Base-by-base conservation (phyloP, 2,329 filamentous ascomycete genomes). In the Xylaria multiplex region DNA sequence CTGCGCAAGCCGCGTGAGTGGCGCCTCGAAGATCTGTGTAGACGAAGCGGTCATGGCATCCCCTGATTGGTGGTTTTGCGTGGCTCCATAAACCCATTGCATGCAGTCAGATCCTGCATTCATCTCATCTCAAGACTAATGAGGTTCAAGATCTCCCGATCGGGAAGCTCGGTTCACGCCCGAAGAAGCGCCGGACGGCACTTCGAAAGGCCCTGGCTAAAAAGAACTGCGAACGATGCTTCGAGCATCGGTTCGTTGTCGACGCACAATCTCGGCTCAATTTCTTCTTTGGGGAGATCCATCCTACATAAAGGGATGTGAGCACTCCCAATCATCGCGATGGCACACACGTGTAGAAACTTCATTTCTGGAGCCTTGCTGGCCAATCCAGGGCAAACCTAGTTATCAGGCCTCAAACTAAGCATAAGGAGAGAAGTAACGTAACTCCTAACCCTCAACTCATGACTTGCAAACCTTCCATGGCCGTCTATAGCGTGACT, bases 1-100 rank as follows among this genome's bases (percentile, higher is more conserved):
- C 73, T 75, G 73, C 73, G 72, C 69, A 59, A 67, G 64, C 61
- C 64, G 70, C 71, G 65, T 66, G 66, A 56, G 59, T 70, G 69
- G 68, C 67, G 69, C 68, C 63, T 64, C 64, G 65, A 37, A 8
- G 57, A 62, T 58, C 57, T 16, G 24, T 59, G 65, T 58, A 59
- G 50, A 45, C 13, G 56, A 53, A 50, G 42, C 14, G 30, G 40
- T 13, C 45, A 13, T 43, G 40, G 40, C 52, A 42, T 40, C n/a
- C 24, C 16, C 19, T 67, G 30, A 64, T 64, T 67, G 61, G 65
- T 11, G 14, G 40, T 24, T 57, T 58, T n/a, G 22, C 35, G 46
- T 48, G 37, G 40, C 52, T 57, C 58, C 43, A 48, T 49, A 52
- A 27, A 27, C 43, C 59, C 42, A 46, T 64, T 45, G 6, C 37